Percentiles rank a stretch among this genome's conserved stretches.
Evolutionary conservation across 225 moss, liverwort and hornwort genomes (phyloP).

Genomic region (Thuidium tamariscinum): DNA sequence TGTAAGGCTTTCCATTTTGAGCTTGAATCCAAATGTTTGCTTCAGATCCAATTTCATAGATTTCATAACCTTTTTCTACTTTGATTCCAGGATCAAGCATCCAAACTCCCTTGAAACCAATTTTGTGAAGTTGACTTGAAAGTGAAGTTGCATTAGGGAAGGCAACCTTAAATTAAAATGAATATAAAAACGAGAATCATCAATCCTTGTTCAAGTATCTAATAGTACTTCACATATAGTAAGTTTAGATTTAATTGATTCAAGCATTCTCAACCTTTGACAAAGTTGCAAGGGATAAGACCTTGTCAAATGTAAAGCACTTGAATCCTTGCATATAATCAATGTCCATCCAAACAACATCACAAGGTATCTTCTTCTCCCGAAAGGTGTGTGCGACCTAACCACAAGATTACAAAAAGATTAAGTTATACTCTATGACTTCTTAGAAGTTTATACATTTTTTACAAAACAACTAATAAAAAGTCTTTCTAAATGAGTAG

Average conservation of each 20-base stretch:
- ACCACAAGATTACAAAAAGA: neutral
- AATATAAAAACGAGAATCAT: neutral
- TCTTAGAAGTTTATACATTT: neutral
- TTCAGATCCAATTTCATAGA: constrained; percentile 45
- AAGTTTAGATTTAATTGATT: neutral
- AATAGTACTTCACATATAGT: neutral
- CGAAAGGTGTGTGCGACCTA: constrained; percentile 62
- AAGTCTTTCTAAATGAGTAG: neutral
- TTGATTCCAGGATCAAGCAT: constrained; percentile 94
- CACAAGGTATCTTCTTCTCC: constrained; percentile 73
- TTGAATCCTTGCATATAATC: constrained; percentile 86
- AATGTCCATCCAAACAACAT: constrained; percentile 95
- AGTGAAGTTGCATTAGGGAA: constrained; percentile 54
- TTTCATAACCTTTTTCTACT: constrained; percentile 54
- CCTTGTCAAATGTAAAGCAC: constrained; percentile 80
- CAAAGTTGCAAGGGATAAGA: neutral
- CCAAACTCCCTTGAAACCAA: constrained; percentile 83
- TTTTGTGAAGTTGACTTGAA: constrained; percentile 39
- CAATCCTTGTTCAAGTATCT: neutral
- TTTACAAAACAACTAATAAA: neutral
- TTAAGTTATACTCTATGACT: neutral
- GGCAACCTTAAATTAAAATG: constrained; percentile 13
- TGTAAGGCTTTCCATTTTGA: constrained; percentile 37
- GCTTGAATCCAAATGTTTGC: constrained; percentile 55
- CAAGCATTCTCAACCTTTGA: neutral